phyloP scores from a whole-genome alignment of 805 yeast species.

The Komagataella pastoris region DNA sequence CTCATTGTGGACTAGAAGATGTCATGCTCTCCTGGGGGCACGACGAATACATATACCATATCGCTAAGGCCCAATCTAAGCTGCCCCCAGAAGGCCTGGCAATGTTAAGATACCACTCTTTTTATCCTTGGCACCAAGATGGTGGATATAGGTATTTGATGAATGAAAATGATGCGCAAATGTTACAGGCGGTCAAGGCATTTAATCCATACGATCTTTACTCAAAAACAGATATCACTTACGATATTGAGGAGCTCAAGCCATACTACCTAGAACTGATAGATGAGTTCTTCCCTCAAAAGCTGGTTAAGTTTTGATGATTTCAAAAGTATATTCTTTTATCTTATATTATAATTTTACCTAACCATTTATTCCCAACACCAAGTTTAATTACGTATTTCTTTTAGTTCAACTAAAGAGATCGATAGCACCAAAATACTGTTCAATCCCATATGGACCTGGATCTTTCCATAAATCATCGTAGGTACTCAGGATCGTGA shows the following conservation, averaged over 20 bases:
- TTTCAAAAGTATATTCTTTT: not conserved
- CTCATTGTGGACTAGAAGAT: conserved; percentile 51
- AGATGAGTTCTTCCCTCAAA: conserved; percentile 52
- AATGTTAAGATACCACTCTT: conserved; percentile 64
- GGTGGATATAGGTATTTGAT: conserved; percentile 50
- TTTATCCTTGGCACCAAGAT: conserved; percentile 69
- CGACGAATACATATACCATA: conserved; percentile 66
- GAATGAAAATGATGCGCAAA: conserved; percentile 47
- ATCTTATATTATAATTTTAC: not conserved
- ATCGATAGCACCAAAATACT: conserved; percentile 60
- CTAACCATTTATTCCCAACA: not conserved
- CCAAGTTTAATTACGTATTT: not conserved
- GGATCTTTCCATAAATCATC: conserved; percentile 82
- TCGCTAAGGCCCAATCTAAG: conserved; percentile 50
- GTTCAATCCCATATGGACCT: conserved; percentile 78
- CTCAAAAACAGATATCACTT: conserved; percentile 39
- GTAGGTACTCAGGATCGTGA: conserved; percentile 66
- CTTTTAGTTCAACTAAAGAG: conserved; percentile 6
- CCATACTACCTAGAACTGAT: conserved; percentile 50
- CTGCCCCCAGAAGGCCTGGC: conserved; percentile 57
- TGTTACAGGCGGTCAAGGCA: conserved; percentile 50
- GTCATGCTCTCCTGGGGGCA: conserved; percentile 74
- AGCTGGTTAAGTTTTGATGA: conserved; percentile 37
- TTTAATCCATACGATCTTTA: conserved; percentile 60
- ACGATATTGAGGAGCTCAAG: conserved; percentile 35